phyloP scores from a whole-genome alignment of 176 grass and related monocot species.

The Zoysia japonica region DNA sequence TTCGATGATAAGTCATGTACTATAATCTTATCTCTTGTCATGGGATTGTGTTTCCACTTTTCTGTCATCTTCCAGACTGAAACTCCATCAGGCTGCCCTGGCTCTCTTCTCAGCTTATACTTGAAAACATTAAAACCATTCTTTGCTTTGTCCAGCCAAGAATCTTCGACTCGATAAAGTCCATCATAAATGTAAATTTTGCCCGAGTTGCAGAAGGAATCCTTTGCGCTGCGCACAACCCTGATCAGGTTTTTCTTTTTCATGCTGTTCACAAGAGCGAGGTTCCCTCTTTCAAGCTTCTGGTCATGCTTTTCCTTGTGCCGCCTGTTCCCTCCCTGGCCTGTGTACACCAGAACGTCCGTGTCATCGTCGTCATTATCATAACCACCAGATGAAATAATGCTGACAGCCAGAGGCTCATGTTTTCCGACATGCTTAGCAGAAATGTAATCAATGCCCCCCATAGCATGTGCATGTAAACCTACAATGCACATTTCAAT shows the following conservation, averaged over 20 bases:
- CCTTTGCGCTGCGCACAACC: constrained; percentile 67
- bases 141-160: constrained; percentile 51
- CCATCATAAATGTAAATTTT: constrained; percentile 89
- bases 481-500: constrained; percentile 59
- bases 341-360: constrained; percentile 61
- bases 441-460: constrained; percentile 62
- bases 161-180: constrained; percentile 58
- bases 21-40: constrained; percentile 44
- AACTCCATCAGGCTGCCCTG: constrained; percentile 38
- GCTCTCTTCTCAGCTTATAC: constrained; percentile 62
- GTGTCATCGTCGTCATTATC: constrained; percentile 60
- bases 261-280: constrained; percentile 71
- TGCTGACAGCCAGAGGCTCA: constrained; percentile 51
- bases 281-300: constrained; percentile 77
- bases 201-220: constrained; percentile 29
- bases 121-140: constrained; percentile 63
- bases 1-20: constrained; percentile 40
- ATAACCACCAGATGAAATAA: constrained; percentile 63
- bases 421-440: constrained; percentile 36
- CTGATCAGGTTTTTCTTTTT: constrained; percentile 60
- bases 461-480: constrained; percentile 57
- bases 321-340: constrained; percentile 60
- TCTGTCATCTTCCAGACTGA: constrained; percentile 68
- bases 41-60: constrained; percentile 62
- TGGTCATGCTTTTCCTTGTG: constrained; percentile 68